These are phyloP conservation scores for Amaranthus palmeri DNA, from an alignment of 148 eudicot genomes.

Conservation along the genomic window DNA sequence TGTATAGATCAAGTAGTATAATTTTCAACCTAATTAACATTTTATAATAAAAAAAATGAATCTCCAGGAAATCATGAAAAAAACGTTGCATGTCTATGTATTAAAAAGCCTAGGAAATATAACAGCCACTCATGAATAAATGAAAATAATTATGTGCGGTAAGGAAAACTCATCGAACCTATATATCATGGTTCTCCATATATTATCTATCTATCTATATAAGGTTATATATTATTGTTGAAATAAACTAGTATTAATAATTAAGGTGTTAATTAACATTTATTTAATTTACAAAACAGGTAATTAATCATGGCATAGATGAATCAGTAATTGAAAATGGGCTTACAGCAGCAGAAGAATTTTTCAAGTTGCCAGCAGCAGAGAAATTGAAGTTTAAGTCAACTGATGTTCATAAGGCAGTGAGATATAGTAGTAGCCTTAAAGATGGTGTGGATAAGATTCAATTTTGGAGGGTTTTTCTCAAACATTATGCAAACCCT, in stretches of 20 bases:
- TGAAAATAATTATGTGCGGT: too few relatives aligned
- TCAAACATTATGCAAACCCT: constrained; percentile 69
- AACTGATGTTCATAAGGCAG: constrained; percentile 54
- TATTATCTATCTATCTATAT: too few relatives aligned
- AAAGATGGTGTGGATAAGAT: constrained; percentile 58
- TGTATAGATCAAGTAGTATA: too few relatives aligned
- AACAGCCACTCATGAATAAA: too few relatives aligned
- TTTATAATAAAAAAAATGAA: too few relatives aligned
- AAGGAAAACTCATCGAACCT: background rate
- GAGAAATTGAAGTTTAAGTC: constrained; percentile 54
- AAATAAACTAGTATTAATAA: background rate
- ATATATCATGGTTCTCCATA: background rate
- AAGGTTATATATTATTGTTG: background rate
- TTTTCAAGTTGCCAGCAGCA: constrained; percentile 38
- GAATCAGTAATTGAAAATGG: constrained; percentile 42
- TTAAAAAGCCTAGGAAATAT: too few relatives aligned
- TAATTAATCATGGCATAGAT: constrained; percentile 55
- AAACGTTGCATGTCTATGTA: too few relatives aligned
- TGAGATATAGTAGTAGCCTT: constrained; percentile 51
- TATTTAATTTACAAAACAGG: constrained; percentile 17
- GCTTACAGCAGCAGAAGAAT: constrained; percentile 32
- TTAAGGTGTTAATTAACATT: too few relatives aligned
- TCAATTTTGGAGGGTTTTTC: constrained; percentile 62
- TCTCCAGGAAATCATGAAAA: too few relatives aligned
- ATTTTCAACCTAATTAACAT: too few relatives aligned